phyloP scores from a whole-genome alignment of 129 eudicot genomes.

The Pseudognaphalium luteoalbum region DNA sequence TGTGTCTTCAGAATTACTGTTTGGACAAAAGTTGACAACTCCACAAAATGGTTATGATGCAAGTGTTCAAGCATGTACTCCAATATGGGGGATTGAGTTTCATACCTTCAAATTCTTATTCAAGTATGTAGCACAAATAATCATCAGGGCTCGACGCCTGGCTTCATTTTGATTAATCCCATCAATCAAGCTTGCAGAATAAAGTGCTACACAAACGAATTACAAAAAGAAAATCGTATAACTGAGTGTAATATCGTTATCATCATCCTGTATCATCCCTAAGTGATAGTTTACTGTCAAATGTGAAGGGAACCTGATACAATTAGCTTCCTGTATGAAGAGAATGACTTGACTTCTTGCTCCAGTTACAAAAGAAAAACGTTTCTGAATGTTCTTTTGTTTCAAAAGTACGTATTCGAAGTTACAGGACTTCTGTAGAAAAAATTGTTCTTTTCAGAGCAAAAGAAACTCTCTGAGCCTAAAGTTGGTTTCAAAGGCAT shows the following conservation, averaged over 20 bases:
- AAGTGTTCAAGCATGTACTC: background rate
- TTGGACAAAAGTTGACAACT: no score
- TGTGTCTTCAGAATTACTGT: background rate
- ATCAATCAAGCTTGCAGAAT: constrained; percentile 65
- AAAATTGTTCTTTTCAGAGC: background rate
- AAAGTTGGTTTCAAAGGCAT: background rate
- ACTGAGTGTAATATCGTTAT: background rate
- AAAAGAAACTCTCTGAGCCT: background rate
- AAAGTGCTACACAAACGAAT: constrained; percentile 54
- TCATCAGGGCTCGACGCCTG: constrained; percentile 74
- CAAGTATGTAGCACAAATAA: constrained; percentile 66
- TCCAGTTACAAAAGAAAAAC: background rate
- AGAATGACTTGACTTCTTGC: no score
- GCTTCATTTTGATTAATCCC: constrained; percentile 87
- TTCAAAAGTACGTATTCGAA: constrained; percentile 16
- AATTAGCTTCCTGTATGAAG: background rate
- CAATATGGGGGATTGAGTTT: constrained; percentile 16
- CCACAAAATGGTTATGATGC: background rate
- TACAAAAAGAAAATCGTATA: constrained; percentile 8
- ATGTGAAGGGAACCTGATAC: constrained; percentile 5
- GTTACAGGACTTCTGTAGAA: background rate
- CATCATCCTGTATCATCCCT: constrained; percentile 1
- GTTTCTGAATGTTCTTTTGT: background rate
- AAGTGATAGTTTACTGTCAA: background rate
- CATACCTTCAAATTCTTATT: constrained; percentile 70